Evolutionary conservation across 768 basidiomycete genomes (phyloP).

Genomic region (Calocera cornea): DNA sequence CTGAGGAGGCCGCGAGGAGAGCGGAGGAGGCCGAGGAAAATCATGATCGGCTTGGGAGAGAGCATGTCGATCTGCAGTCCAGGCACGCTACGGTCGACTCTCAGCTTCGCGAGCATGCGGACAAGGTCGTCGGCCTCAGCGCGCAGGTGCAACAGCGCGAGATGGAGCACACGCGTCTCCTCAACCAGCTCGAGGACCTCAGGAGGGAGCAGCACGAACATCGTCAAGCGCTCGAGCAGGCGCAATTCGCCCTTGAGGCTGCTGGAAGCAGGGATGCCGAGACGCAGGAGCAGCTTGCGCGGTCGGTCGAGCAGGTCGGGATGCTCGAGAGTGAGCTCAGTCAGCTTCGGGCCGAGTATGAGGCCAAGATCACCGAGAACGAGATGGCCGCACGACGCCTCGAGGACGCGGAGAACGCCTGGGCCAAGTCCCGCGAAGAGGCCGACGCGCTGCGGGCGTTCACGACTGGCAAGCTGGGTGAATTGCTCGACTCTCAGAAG

Average conservation of each 20-base stretch:
- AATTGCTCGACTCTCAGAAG: slow-evolving; percentile 76
- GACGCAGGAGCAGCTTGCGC: slow-evolving; percentile 57
- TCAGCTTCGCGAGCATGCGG: slow-evolving; percentile 60
- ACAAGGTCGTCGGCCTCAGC: slow-evolving; percentile 56
- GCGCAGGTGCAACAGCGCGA: slow-evolving; percentile 65
- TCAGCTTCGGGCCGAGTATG: slow-evolving; percentile 69
- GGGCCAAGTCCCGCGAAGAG: slow-evolving; percentile 85
- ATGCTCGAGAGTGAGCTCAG: slow-evolving; percentile 64
- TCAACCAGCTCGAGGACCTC: slow-evolving; percentile 59
- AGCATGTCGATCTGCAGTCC: slow-evolving; percentile 58
- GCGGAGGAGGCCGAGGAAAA: slow-evolving; percentile 57
- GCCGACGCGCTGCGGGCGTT: slow-evolving; percentile 78
- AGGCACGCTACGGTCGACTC: slow-evolving; percentile 45
- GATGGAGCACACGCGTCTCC: slow-evolving; percentile 54
- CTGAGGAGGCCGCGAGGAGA: slow-evolving; percentile 57
- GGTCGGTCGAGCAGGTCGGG: slow-evolving; percentile 51
- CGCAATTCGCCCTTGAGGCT: slow-evolving; percentile 59
- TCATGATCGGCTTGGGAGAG: slow-evolving; percentile 48
- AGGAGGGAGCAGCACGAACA: slow-evolving; percentile 64
- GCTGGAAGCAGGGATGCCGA: slow-evolving; percentile 68
- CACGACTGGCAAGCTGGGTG: slow-evolving; percentile 73
- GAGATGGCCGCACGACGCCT: slow-evolving; percentile 54
- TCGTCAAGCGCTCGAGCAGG: slow-evolving; percentile 74
- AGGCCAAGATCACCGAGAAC: slow-evolving; percentile 56
- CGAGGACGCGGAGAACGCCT: slow-evolving; percentile 74